Evolutionary conservation across 306 rosid species (phyloP).

Genomic region (Gastrolobium bilobum): DNA sequence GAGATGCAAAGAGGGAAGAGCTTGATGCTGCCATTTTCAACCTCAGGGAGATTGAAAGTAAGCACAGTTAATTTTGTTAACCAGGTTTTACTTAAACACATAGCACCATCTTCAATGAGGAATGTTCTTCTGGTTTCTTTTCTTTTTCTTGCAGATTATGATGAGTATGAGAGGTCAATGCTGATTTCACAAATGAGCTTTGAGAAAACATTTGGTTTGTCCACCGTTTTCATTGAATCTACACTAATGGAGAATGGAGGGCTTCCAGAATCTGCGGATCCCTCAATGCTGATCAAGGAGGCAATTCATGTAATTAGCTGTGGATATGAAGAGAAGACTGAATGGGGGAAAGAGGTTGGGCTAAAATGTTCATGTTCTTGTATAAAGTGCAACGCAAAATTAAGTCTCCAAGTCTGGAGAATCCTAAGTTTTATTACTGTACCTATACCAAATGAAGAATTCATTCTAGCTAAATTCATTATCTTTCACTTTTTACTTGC

Average conservation of each 20-base stretch:
- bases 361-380: slow-evolving; percentile 23
- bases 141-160: slow-evolving; percentile 74
- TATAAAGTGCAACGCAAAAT: slow-evolving; percentile 26
- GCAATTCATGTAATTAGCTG: slow-evolving; percentile 98
- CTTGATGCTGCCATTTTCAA: slow-evolving; percentile 98
- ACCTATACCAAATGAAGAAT: not conserved
- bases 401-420: not conserved
- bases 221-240: slow-evolving; percentile 94
- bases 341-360: slow-evolving; percentile 98
- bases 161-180: slow-evolving; percentile 97
- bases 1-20: slow-evolving; percentile 88
- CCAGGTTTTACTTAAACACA: slow-evolving; percentile 17
- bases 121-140: slow-evolving; percentile 36
- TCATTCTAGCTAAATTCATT: slow-evolving; percentile 18
- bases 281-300: slow-evolving; percentile 87
- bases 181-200: slow-evolving; percentile 94
- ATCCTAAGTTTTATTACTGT: not conserved
- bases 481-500: slow-evolving; percentile 24
- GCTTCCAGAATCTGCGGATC: slow-evolving; percentile 80
- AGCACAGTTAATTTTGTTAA: slow-evolving; percentile 45
- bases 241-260: slow-evolving; percentile 98
- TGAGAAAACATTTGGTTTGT: slow-evolving; percentile 96
- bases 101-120: slow-evolving; percentile 40
- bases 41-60: slow-evolving; percentile 93
- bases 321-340: slow-evolving; percentile 96